These are phyloP conservation scores for Metschnikowia lochheadii DNA, from an alignment of 805 yeast species.

Conservation along the genomic window DNA sequence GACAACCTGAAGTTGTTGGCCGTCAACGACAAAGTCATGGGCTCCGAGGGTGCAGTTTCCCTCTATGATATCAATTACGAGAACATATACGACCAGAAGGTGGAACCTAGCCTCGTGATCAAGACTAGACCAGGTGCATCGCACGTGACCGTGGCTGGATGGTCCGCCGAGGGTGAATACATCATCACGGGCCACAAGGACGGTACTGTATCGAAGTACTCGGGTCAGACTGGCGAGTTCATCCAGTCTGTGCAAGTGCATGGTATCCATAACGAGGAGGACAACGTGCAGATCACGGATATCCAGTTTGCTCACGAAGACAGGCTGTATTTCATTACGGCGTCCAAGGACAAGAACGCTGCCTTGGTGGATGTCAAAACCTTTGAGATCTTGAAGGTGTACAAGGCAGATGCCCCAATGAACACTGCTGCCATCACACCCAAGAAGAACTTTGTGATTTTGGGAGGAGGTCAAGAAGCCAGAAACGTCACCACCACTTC, in stretches of 20 bases:
- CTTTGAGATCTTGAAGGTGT: constrained; percentile 67
- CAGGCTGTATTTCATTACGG: constrained; percentile 81
- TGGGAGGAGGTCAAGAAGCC: constrained; percentile 99
- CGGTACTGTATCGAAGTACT: constrained; percentile 79
- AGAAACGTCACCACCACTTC: constrained; percentile 97
- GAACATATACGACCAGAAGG: constrained; percentile 39
- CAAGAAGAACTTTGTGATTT: constrained; percentile 80
- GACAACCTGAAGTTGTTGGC: constrained; percentile 65
- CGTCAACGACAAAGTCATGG: constrained; percentile 91
- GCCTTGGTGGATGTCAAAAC: constrained; percentile 73
- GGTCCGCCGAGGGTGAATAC: constrained; percentile 71
- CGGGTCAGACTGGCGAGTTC: constrained; percentile 70
- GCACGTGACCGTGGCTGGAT: constrained; percentile 78
- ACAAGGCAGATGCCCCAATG: constrained; percentile 85
- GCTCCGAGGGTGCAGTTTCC: constrained; percentile 70
- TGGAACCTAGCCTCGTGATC: constrained; percentile 57
- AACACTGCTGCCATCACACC: constrained; percentile 95
- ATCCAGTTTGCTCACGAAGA: constrained; percentile 81
- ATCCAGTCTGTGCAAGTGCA: constrained; percentile 60
- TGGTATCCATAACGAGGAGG: constrained; percentile 54
- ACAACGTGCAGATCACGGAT: constrained; percentile 59
- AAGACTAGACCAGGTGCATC: constrained; percentile 53
- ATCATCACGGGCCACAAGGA: constrained; percentile 86
- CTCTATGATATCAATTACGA: constrained; percentile 60
- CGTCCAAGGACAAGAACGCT: constrained; percentile 89